These are phyloP conservation scores for Mortierella antarctica DNA, from an alignment of 192 early-diverging fungal genomes.

Conservation along the genomic window DNA sequence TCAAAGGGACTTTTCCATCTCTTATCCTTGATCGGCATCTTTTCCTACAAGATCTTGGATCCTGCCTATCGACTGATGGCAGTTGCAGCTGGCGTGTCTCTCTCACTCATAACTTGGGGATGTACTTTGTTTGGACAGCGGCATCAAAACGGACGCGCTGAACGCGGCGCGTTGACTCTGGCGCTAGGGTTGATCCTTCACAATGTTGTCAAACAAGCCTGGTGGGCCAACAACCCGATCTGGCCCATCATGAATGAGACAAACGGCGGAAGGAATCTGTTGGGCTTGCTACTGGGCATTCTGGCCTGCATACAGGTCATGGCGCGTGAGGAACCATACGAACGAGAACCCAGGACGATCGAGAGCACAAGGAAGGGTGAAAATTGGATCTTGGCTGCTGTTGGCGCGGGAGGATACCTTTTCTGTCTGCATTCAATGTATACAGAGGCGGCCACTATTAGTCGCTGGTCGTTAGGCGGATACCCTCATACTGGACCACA, in stretches of 20 bases:
- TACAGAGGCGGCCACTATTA: constrained; percentile 78
- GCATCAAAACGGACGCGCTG: constrained; percentile 66
- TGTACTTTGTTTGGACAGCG: constrained; percentile 67
- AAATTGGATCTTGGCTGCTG: constrained; percentile 62
- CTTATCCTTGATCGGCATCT: constrained; percentile 70
- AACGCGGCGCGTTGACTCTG: constrained; percentile 72
- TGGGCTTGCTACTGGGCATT: constrained; percentile 70
- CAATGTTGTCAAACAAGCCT: constrained; percentile 77
- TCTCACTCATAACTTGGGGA: constrained; percentile 67
- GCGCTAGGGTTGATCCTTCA: constrained; percentile 73
- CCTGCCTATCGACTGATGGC: constrained; percentile 69
- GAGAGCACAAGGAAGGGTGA: constrained; percentile 15
- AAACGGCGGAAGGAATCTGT: constrained; percentile 78
- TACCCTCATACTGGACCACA: constrained; percentile 80
- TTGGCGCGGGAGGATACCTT: constrained; percentile 72
- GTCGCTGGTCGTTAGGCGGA: constrained; percentile 79
- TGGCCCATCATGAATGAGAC: constrained; percentile 84
- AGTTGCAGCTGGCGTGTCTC: constrained; percentile 67
- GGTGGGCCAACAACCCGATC: constrained; percentile 83
- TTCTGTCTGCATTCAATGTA: constrained; percentile 83
- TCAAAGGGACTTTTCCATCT: constrained; percentile 67
- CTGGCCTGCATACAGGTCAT: constrained; percentile 70
- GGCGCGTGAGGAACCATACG: constrained; percentile 52
- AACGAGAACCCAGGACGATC: constrained; percentile 25
- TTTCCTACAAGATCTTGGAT: constrained; percentile 66